These are phyloP conservation scores for Eimeria sp. DNA, from an alignment of 169 alveolate species.

Conservation along the genomic window DNA sequence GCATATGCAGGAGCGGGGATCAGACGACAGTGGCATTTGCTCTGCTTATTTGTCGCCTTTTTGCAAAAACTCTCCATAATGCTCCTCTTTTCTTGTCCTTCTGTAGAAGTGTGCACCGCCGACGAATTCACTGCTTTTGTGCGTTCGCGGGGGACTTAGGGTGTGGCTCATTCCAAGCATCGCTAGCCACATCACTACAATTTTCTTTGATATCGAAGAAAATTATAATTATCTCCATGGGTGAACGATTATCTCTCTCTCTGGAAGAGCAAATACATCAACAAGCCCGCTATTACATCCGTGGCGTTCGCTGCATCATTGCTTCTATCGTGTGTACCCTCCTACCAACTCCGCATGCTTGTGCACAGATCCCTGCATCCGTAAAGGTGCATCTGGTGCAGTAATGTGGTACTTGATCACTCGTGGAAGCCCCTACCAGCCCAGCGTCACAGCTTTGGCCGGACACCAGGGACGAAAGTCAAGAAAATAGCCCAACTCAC, in stretches of 20 bases:
- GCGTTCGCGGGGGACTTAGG: neutral
- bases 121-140: neutral
- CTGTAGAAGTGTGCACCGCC: neutral
- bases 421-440: neutral
- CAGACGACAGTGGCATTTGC: neutral
- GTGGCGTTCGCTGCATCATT: neutral
- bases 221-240: neutral
- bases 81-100: neutral
- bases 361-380: neutral
- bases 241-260: neutral
- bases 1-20: neutral
- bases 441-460: neutral
- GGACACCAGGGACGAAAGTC: neutral
- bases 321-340: neutral
- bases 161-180: conserved; percentile 7
- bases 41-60: neutral
- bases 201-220: neutral
- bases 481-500: neutral
- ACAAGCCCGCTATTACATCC: neutral
- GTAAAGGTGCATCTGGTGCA: neutral
- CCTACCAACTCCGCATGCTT: neutral
- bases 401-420: neutral
- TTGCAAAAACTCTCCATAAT: neutral
- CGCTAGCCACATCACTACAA: neutral
- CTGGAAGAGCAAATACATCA: neutral